These are phyloP conservation scores for Astrothelium subdiscretum DNA, from an alignment of 495 filamentous ascomycete genomes.

Conservation along the genomic window DNA sequence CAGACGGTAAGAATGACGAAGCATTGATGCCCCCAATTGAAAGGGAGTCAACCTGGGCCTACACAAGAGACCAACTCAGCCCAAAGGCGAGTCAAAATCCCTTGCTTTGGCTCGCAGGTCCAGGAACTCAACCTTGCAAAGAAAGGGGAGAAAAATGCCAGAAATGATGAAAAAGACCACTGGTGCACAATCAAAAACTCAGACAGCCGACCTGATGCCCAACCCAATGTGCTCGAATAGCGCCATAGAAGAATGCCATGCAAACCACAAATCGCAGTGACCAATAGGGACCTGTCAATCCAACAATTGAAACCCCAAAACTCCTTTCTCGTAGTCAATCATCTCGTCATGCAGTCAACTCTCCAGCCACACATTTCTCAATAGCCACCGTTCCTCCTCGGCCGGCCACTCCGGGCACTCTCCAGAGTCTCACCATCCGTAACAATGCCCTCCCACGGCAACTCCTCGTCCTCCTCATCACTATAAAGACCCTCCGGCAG, in stretches of 20 bases:
- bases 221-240: not conserved
- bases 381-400: not conserved
- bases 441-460: conserved; percentile 20
- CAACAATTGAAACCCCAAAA: not conserved
- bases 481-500: conserved; percentile 5
- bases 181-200: not conserved
- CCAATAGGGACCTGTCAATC: not conserved
- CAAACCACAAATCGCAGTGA: not conserved
- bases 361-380: not conserved
- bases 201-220: not conserved
- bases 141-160: not conserved
- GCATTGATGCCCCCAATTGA: not conserved
- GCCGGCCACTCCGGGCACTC: not conserved
- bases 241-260: not conserved
- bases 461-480: conserved; percentile 10
- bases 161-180: not conserved
- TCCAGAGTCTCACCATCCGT: conserved; percentile 10
- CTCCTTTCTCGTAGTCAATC: not conserved
- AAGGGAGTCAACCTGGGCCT: not conserved
- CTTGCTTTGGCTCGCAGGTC: not conserved
- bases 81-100: not conserved
- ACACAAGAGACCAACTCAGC: not conserved
- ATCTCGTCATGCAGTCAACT: not conserved
- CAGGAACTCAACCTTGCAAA: not conserved
- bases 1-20: not conserved